Evolutionary conservation across 106 monocot genomes (phyloP).

Genomic region (Gastrodia elata): DNA sequence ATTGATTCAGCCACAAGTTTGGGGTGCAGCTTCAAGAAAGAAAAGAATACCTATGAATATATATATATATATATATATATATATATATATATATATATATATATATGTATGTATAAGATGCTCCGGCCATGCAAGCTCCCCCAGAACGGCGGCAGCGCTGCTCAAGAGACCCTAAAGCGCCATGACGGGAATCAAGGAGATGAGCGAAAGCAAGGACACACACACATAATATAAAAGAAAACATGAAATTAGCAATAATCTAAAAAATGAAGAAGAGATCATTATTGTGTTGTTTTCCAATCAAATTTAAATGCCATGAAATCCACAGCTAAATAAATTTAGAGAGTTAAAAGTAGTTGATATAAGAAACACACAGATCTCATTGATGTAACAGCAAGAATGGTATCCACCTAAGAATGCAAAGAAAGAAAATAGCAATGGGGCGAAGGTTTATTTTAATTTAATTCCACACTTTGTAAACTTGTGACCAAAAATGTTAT

Average conservation of each 20-base stretch:
- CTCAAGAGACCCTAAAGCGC: too few relatives aligned
- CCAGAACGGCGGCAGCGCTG: too few relatives aligned
- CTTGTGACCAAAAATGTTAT: not conserved
- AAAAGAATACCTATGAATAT: not conserved
- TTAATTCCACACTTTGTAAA: not conserved
- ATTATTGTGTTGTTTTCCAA: not conserved
- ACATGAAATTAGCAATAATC: not conserved
- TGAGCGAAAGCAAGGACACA: too few relatives aligned
- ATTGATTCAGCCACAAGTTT: too few relatives aligned
- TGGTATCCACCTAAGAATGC: not conserved
- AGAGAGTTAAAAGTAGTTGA: not conserved
- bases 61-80: slow-evolving; percentile 2
- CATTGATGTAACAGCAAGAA: not conserved
- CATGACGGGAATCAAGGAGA: too few relatives aligned
- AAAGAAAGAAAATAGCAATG: not conserved
- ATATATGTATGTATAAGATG: too few relatives aligned
- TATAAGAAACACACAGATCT: not conserved
- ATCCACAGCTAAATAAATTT: not conserved
- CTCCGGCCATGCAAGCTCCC: too few relatives aligned
- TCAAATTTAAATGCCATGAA: not conserved
- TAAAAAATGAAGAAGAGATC: not conserved
- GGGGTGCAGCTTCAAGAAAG: not conserved
- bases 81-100: not conserved
- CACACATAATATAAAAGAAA: too few relatives aligned
- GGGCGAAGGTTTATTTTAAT: not conserved